Conservation (phyloP, 2,329 filamentous ascomycete genomes). For the Fusarium dimerum region DNA sequence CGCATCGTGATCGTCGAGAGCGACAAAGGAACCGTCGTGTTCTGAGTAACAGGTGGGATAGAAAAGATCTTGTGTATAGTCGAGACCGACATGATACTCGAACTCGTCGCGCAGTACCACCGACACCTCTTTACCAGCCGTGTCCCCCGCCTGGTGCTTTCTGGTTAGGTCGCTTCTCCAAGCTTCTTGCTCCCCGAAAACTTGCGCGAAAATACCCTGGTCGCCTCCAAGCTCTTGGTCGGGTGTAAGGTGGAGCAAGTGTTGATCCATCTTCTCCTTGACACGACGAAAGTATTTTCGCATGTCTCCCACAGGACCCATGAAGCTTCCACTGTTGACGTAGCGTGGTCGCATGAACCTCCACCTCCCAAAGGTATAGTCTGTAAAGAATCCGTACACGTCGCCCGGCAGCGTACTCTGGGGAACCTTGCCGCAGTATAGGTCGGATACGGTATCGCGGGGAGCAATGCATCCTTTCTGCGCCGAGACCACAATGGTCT, state of each 20-base stretch:
- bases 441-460: conserved; percentile 7
- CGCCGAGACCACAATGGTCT: conserved; percentile 20
- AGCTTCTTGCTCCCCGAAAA: conserved; percentile 29
- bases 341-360: conserved; percentile 25
- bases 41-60: conserved; percentile 22
- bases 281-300: conserved; percentile 21
- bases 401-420: conserved; percentile 15
- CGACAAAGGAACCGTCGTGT: conserved; percentile 12
- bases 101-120: conserved; percentile 10
- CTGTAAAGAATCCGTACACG: conserved; percentile 25
- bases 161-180: conserved; percentile 12
- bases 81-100: conserved; percentile 22
- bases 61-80: conserved; percentile 20
- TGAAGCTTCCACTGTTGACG: conserved; percentile 31
- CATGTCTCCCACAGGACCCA: conserved; percentile 28
- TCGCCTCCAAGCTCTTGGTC: conserved; percentile 21
- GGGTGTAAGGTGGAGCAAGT: conserved; percentile 18
- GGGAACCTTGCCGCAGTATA: conserved; percentile 22
- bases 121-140: not conserved
- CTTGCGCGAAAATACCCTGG: conserved; percentile 30
- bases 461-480: conserved; percentile 21
- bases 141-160: not conserved
- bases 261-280: conserved; percentile 21
- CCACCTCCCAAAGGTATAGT: conserved; percentile 15
- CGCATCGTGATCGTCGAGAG: conserved; percentile 8